Evolutionary conservation across 2,329 filamentous ascomycete genomes (phyloP), one percentile per base, ranked within the genome.

Genomic region (Aspergillus sp.): DNA sequence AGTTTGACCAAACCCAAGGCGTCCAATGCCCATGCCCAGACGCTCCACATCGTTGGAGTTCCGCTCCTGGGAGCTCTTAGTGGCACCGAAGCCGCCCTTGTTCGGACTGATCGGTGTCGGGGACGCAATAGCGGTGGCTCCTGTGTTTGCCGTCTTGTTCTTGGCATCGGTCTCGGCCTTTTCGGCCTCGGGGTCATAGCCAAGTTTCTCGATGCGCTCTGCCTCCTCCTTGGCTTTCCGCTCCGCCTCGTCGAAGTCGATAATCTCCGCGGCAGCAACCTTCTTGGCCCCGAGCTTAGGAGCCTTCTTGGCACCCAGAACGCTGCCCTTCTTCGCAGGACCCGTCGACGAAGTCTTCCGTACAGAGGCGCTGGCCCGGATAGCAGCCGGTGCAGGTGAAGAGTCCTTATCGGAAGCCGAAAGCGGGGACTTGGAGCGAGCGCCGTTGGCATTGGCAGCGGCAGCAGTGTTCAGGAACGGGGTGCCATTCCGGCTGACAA

Each of bases 191-290:
- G 93, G 92, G 69, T 99, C 92, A 71, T 99, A 99, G 45, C 95
- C 95, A 22, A 99, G 82, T 79, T 96, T 96, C 74, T 90, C 92
- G 73, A 97, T 95, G 67, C 95, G 89, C 77, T 98, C 95, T 2
- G 93, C 95, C 77, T 99, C 95, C 77, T 98, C 95, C 76, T 94
- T 96, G 49, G 95, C 95, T 79, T 96, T 96, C 77, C 91, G 92
- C 82, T 99, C 95, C 3, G 93, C 95, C 75, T 94, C 95, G 65
- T 99, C 95, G 71, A 99, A 99, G 79, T 99, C 94, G 63, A 99
- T 93, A 12, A 87, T 80, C 65, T 93, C 90, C 50, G 82, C 84
- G 32, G 80, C 80, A 3, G 84, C 86, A 36, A 96, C 86, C 82
- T 98, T 98, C 86, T 98, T 98, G 29, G 88, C 94, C 39, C 94